Conservation (phyloP, 345 rosid species). For the Eucalyptus curtisii region DNA sequence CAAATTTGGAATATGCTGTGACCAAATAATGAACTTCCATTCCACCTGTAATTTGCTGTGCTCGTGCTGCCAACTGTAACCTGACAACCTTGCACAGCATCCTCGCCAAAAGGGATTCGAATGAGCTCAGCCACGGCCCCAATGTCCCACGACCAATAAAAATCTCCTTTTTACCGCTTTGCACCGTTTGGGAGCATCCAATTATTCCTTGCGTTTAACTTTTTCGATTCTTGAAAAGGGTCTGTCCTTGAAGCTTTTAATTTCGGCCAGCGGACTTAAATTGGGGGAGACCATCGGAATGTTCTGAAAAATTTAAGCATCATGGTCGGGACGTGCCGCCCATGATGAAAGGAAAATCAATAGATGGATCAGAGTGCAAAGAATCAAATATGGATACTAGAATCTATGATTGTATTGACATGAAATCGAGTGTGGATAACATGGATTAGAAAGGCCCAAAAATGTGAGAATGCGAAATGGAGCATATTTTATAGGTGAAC, state of each 20-base stretch:
- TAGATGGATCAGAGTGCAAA: fast-evolving
- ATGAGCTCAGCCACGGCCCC: not conserved
- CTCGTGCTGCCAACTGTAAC: not conserved
- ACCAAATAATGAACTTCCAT: not conserved
- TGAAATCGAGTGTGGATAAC: not conserved
- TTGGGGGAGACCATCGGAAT: not conserved
- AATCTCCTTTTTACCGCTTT: not conserved
- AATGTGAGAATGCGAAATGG: not conserved
- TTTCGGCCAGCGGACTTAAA: not conserved
- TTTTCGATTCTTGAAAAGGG: not conserved
- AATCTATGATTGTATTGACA: not conserved
- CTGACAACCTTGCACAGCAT: not conserved
- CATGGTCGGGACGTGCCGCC: not conserved
- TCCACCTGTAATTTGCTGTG: not conserved
- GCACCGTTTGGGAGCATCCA: not conserved
- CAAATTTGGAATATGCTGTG: not conserved
- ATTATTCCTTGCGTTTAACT: not conserved
- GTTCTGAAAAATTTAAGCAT: not conserved
- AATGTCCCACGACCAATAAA: not conserved
- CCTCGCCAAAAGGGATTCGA: not conserved
- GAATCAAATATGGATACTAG: not conserved
- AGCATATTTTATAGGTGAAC: too few relatives aligned
- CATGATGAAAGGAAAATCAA: not conserved
- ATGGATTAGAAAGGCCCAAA: not conserved
- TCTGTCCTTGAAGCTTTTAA: not conserved